Evolutionary conservation across 257 asterid genomes (phyloP), one percentile per base, ranked within the genome.

Genomic region (Prunella vulgaris): DNA sequence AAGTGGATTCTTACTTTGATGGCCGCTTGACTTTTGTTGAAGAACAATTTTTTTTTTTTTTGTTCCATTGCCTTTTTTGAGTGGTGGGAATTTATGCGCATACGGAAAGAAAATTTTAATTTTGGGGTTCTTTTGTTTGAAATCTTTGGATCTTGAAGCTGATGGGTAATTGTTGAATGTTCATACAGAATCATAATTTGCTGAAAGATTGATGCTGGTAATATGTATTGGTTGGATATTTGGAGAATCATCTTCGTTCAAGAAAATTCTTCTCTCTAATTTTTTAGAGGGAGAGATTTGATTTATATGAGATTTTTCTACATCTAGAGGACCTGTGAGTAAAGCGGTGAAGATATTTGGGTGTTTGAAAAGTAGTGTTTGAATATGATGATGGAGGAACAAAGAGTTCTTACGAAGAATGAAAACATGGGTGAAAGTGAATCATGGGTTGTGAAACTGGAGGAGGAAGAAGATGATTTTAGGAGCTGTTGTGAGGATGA

Each of bases 381-480:
- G n/a, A n/a, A 44, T 48, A 20, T 74, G 64, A 70, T 5, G 18
- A 82, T 82, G 88, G 87, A 77, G 70, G 84, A 73, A 53, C 60
- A 75, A 56, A 33, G 74, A 68, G 78, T 69, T 64, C 10, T 61
- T 25, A 69, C 40, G 49, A 60, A 70, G 21, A 80, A 73, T 68
- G 20, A 37, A 51, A 33, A 69, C n/a, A n/a, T n/a, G n/a, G n/a
- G n/a, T n/a, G n/a, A n/a, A n/a, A n/a, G n/a, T n/a, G n/a, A n/a
- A n/a, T n/a, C n/a, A 69, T 62, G 21, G 30, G 79, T 62, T 68
- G 69, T 70, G 63, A 75, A 77, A 64, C 40, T 79, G 13, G 94
- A 86, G 70, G 96, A 91, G 62, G 97, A 94, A 0, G 97, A 93
- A 72, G 99, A 93, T 10, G 99, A 94, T 20, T 94, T 91, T 76